phyloP scores from a whole-genome alignment of 495 filamentous ascomycete genomes.

The Saxophila tyrrhenica region DNA sequence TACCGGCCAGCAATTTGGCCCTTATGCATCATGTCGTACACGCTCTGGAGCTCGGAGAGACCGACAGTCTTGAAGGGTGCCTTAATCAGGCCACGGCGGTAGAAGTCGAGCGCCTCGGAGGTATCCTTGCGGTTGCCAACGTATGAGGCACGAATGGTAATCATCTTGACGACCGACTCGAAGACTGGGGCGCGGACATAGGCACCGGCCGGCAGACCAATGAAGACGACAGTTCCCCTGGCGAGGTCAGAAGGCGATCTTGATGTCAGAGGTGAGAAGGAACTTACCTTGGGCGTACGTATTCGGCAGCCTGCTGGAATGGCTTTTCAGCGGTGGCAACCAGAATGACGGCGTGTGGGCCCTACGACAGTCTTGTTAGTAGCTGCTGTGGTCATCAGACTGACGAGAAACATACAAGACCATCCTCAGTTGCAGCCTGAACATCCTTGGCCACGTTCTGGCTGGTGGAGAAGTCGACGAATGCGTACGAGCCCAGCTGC shows the following conservation, averaged over 20 bases:
- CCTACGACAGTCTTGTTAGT: background rate
- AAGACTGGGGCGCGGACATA: constrained; percentile 75
- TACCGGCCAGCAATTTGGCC: constrained; percentile 79
- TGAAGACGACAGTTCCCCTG: constrained; percentile 67
- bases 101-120: constrained; percentile 82
- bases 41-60: constrained; percentile 61
- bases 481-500: constrained; percentile 55
- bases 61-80: constrained; percentile 76
- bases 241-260: constrained; percentile 25
- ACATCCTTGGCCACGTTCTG: constrained; percentile 75
- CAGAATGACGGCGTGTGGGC: constrained; percentile 78
- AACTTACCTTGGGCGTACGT: constrained; percentile 7
- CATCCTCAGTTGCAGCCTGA: constrained; percentile 61
- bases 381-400: background rate
- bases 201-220: constrained; percentile 72
- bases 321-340: constrained; percentile 79
- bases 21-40: constrained; percentile 47
- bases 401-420: constrained; percentile 36
- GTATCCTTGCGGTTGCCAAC: constrained; percentile 83
- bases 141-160: constrained; percentile 85
- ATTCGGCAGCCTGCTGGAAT: constrained; percentile 79
- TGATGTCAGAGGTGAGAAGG: too few species aligned
- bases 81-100: constrained; percentile 66
- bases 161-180: constrained; percentile 74
- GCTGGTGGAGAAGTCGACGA: constrained; percentile 64